These are phyloP conservation scores for Camellia lanceoleosa DNA, from an alignment of 148 eudicot species.

Conservation along the genomic window DNA sequence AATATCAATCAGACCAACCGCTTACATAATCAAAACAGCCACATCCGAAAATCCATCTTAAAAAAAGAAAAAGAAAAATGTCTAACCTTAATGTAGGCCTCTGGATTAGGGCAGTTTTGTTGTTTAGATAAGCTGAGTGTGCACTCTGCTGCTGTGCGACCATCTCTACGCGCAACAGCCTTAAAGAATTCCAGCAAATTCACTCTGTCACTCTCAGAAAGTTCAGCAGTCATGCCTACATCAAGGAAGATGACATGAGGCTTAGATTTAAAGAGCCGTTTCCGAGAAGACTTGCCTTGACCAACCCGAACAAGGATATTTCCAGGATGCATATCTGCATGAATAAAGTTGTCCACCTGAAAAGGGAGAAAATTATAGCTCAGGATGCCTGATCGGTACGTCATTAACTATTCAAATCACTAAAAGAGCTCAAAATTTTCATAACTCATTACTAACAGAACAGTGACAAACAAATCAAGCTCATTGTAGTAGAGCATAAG, in stretches of 20 bases:
- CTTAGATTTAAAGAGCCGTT: constrained; percentile 57
- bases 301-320: constrained; percentile 84
- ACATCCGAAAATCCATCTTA: neutral
- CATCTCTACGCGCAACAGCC: constrained; percentile 92
- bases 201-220: constrained; percentile 64
- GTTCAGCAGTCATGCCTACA: constrained; percentile 99
- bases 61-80: neutral
- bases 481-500: neutral
- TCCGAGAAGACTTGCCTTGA: constrained; percentile 47
- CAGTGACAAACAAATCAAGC: neutral
- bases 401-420: neutral
- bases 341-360: constrained; percentile 96
- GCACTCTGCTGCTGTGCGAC: constrained; percentile 81
- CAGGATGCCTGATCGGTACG: neutral
- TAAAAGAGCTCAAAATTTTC: neutral
- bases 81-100: constrained; percentile 72
- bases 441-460: neutral
- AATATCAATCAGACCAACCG: neutral
- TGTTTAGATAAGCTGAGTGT: constrained; percentile 74
- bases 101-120: constrained; percentile 88
- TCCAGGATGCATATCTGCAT: constrained; percentile 99
- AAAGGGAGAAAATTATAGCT: constrained; percentile 10
- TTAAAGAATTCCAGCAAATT: constrained; percentile 85
- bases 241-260: constrained; percentile 96
- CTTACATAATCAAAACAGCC: neutral